A percentile compares a stretch with the other conserved stretches of the same genome.
Conservation (phyloP, 2,329 filamentous ascomycete genomes). For the Septoria petroselini region DNA sequence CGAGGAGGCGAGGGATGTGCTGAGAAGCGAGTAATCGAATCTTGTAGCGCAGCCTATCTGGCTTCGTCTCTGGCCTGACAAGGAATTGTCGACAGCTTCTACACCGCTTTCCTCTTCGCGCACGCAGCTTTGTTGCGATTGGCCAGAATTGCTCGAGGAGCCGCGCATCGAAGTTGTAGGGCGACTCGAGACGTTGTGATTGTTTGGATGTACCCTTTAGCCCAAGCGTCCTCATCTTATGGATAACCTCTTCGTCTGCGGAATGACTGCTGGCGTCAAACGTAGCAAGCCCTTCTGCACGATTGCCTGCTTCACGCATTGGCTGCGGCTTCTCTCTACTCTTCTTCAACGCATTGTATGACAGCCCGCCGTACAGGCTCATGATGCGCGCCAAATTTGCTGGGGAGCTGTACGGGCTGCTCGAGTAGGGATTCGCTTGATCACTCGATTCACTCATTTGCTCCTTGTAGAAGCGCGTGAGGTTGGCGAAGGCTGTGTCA, state of each 20-base stretch:
- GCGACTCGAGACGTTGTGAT: slow-evolving; percentile 53
- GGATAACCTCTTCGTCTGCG: slow-evolving; percentile 56
- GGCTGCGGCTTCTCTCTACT: slow-evolving; percentile 63
- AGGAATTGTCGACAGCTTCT: slow-evolving; percentile 91
- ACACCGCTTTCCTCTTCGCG: slow-evolving; percentile 91
- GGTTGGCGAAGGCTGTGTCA: slow-evolving; percentile 68
- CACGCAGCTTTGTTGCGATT: slow-evolving; percentile 76
- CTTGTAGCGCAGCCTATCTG: slow-evolving; percentile 78
- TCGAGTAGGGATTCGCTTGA: slow-evolving; percentile 45
- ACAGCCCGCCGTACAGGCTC: slow-evolving; percentile 74
- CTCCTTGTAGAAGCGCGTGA: slow-evolving; percentile 76
- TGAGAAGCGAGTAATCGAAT: slow-evolving; percentile 82
- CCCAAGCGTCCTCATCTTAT: slow-evolving; percentile 55
- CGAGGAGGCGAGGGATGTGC: slow-evolving; percentile 78
- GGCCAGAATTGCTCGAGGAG: slow-evolving; percentile 76
- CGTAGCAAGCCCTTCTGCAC: slow-evolving; percentile 66
- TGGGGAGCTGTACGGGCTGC: slow-evolving; percentile 66
- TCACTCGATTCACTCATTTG: slow-evolving; percentile 68
- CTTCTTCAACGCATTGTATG: slow-evolving; percentile 60
- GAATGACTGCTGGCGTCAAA: slow-evolving; percentile 40
- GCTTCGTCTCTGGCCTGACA: slow-evolving; percentile 87
- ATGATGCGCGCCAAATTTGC: slow-evolving; percentile 83
- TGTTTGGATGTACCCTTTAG: slow-evolving; percentile 62
- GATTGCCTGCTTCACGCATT: slow-evolving; percentile 75
- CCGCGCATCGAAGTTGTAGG: slow-evolving; percentile 50